Evolutionary conservation across 495 filamentous ascomycete genomes (phyloP), one percentile per base, ranked within the genome.

Genomic region (Chaetomidium leptoderma): DNA sequence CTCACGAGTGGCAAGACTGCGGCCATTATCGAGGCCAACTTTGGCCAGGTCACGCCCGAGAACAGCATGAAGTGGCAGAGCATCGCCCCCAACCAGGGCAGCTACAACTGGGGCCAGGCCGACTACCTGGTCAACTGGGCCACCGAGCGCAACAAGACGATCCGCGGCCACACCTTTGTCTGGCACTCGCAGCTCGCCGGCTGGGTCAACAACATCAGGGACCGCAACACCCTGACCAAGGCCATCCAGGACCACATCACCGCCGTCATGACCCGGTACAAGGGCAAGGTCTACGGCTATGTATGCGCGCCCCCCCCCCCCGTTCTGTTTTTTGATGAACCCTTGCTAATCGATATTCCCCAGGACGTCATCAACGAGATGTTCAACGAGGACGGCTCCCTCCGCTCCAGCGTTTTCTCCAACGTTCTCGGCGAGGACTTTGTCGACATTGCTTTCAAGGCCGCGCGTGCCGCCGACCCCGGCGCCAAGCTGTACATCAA

Each of bases 311-410:
- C n/a, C n/a, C 21, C 10, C 37, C 33, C 27, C 21, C 26, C 50
- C 7, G 5, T 48, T 17, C 0, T 21, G 19, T 6, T n/a, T 27
- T 21, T 21, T 13, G 16, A 2, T 13, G 9, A 27, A 37, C 8
- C 19, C 2, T 19, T 14, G 13, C 2, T 29, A 29, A n/a, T 6
- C 14, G 10, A 0, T 1, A 47, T 0, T 2, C 26, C 13, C 10
- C 46, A 80, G 78, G 83, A 86, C 59, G 83, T 87, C 30, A 76
- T 83, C 50, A 86, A 87, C 72, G 82, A 86, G 69, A 83, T 86
- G 63, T 84, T 87, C 73, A 79, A 81, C 70, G 83, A 87, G 62
- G 74, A 81, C 57, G 84, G 83, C 43, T 74, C 75, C 17, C 74
- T 84, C 49, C 78, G 82, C 52, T 64, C 60, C 55, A 76, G 72